phyloP scores from a whole-genome alignment of 306 rosid species.

The Fragaria vesca region DNA sequence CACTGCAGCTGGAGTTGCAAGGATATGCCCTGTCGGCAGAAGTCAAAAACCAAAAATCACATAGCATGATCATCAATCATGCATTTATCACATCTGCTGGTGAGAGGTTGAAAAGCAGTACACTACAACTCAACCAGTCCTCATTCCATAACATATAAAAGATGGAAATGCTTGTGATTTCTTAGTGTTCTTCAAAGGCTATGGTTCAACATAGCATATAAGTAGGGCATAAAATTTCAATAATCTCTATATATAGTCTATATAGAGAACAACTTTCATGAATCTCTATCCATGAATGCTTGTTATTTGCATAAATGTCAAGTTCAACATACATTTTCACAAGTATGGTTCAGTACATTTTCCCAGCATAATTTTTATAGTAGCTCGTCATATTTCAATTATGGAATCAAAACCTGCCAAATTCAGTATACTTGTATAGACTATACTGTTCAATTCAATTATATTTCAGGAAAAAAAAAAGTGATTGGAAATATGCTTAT shows the following conservation, averaged over 20 bases:
- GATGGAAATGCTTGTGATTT: not conserved
- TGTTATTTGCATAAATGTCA: not conserved
- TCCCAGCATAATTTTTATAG: not conserved
- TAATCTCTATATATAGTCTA: not conserved
- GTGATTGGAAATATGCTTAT: not conserved
- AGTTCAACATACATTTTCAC: not conserved
- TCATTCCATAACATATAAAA: not conserved
- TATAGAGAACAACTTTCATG: not conserved
- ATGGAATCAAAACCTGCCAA: slow-evolving; percentile 1
- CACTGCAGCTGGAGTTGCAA: slow-evolving; percentile 4
- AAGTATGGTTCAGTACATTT: not conserved
- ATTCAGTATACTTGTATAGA: not conserved
- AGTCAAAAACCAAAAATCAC: not conserved
- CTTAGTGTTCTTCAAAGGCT: not conserved
- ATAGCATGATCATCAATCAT: not conserved
- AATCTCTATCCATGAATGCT: not conserved
- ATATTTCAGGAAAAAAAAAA: no score
- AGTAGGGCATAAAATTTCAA: not conserved
- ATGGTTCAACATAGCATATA: not conserved
- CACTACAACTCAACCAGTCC: not conserved
- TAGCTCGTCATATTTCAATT: not conserved
- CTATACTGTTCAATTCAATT: no score
- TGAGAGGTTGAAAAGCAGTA: not conserved
- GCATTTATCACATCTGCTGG: not conserved
- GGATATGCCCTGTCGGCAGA: not conserved